Base-by-base conservation (phyloP, 176 grass and related monocot genomes). In the Oryza glaberrima region DNA sequence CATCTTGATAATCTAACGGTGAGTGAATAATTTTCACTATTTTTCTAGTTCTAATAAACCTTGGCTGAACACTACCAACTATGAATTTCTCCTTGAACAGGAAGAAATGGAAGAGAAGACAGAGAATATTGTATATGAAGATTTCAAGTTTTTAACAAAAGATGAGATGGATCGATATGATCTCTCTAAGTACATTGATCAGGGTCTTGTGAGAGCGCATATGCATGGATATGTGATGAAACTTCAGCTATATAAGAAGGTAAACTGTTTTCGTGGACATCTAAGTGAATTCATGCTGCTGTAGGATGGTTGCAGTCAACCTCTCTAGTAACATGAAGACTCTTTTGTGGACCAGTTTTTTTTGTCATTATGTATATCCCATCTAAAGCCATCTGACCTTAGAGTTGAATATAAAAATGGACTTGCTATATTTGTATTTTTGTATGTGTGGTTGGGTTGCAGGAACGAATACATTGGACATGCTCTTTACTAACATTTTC, bases 1-100 rank as follows among this genome's bases (percentile, higher is more conserved):
- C 94, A 98, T 83, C 89, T 98, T 67, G 96, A 98, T 81, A 98
- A 95, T 77, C 66, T 98, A 88, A 98, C 96, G 67, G 96, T 98
- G 77, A 35, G 88, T 81, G 54, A 72, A 2, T 48, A 20, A 63
- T 14, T 19, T 36, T 36, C 14, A 60, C 35, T 90, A 6, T 35
- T 36, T 48, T 58, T 79, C 1, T 83, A 56, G 3, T 63, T 60
- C 13, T 68, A 49, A 19, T 83, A 69, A 74, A 49, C 4, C 2
- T 41, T 77, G 13, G 1, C 78, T 82, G 52, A 67, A 9, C 36
- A 83, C 60, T 63, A 82, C 11, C 2, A 78, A 70, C 8, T 64
- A 17, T 78, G 3, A 1, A 46, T 82, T 82, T 3, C 46, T 87
- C n/a, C 23, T 85, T 81, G 65, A 90, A 81, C 73, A 98, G 96